Evolutionary conservation across 2,329 filamentous ascomycete species (phyloP), one percentile per base, ranked within the genome.

Genomic region (Colletotrichum liaoningense): DNA sequence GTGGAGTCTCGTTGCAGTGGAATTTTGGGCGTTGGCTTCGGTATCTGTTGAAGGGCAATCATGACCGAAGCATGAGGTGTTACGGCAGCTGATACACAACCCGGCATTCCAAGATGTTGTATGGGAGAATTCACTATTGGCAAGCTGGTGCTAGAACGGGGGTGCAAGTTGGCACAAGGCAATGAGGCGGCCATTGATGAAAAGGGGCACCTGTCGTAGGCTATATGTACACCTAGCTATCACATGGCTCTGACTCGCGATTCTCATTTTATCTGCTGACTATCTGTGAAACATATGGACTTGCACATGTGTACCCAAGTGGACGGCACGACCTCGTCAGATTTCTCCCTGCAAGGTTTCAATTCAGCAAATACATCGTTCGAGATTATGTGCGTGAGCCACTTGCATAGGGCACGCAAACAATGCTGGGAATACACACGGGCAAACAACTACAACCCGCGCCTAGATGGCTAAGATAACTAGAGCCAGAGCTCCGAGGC

Each of bases 201-300:
- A 28, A 58, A 26, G 59, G 59, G 67, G 59, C 63, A 58, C 70
- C 68, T 57, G 30, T 66, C 56, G 71, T 62, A 66, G 60, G 67
- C 67, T 73, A 73, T 54, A 52, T 73, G 67, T 73, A 73, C 60
- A 73, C 65, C 67, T 70, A 73, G 67, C 56, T 73, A 66, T 66
- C 35, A 65, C 62, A 70, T 70, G 71, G 62, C 60, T 66, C 69
- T 63, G 62, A 49, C 26, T 46, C 35, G 46, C 67, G 67, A 33
- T 56, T 54, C 28, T 22, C 22, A 35, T 42, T 5, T 8, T 52
- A 22, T 1, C 22, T n/a, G 52, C 14, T 35, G 35, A 26, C 19
- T 38, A 9, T 35, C 7, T 58, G 52, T 64, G 58, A 30, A 33
- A 62, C 24, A 11, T 22, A 12, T n/a, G 8, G 8, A 16, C 22